Conservation (phyloP, 768 basidiomycete genomes). For the Mycena leptocephala region DNA sequence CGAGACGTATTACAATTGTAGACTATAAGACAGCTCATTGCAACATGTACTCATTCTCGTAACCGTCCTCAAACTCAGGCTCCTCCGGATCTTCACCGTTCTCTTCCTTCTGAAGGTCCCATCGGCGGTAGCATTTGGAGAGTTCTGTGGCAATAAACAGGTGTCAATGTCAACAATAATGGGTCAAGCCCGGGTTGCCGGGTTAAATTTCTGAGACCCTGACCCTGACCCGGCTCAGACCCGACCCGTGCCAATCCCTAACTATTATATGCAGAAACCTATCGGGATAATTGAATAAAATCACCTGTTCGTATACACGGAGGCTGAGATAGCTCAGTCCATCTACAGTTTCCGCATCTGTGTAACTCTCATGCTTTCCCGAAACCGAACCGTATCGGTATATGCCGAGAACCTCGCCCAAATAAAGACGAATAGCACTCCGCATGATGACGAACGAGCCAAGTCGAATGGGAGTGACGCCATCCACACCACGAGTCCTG, state of each 20-base stretch:
- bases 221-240: background rate
- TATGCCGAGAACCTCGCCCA: slow-evolving; percentile 12
- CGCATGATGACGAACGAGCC: slow-evolving; percentile 11
- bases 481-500: background rate
- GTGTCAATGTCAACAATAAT: background rate
- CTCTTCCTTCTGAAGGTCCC: no score
- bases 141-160: no score
- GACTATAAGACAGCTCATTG: no score
- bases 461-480: background rate
- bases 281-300: no score
- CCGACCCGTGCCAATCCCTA: background rate
- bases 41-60: no score
- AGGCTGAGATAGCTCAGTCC: background rate
- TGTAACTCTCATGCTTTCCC: slow-evolving; percentile 21
- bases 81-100: no score
- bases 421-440: background rate
- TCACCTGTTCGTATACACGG: background rate
- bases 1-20: no score
- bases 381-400: slow-evolving; percentile 11
- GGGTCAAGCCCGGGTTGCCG: background rate
- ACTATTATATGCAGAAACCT: no score
- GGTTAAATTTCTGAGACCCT: background rate
- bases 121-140: no score
- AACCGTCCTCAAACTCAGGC: no score
- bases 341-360: slow-evolving; percentile 15